Conservation (phyloP, 2,329 filamentous ascomycete genomes). For the Tolypocladium nubicola region DNA sequence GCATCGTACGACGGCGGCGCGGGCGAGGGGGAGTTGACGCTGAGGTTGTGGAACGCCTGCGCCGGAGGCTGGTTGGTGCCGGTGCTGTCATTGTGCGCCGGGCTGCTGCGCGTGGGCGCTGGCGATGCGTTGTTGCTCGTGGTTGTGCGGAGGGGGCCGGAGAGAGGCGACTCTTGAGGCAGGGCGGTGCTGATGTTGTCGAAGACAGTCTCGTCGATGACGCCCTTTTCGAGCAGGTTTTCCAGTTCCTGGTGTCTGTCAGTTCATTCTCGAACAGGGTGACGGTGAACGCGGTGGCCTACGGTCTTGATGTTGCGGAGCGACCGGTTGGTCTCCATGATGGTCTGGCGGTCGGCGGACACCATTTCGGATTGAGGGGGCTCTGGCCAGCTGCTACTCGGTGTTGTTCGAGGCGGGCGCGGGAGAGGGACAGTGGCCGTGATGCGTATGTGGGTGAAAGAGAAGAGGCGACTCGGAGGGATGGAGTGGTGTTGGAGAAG, state of each 20-base stretch:
- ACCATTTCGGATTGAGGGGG: slow-evolving; percentile 25
- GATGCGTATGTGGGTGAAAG: background rate
- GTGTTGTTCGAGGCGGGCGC: background rate
- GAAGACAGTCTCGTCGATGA: slow-evolving; percentile 67
- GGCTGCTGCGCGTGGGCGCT: slow-evolving; percentile 17
- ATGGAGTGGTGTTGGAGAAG: background rate
- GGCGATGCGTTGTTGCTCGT: slow-evolving; percentile 20
- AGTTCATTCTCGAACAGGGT: background rate
- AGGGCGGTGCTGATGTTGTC: slow-evolving; percentile 65
- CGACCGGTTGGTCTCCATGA: slow-evolving; percentile 69
- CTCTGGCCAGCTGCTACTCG: background rate
- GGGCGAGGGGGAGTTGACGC: slow-evolving; percentile 20
- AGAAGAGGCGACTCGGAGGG: background rate
- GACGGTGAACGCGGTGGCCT: slow-evolving; percentile 1
- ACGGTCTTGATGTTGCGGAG: slow-evolving; percentile 82
- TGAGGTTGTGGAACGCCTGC: slow-evolving; percentile 32
- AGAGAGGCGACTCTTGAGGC: slow-evolving; percentile 57
- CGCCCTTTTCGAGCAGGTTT: slow-evolving; percentile 70
- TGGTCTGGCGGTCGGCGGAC: slow-evolving; percentile 42
- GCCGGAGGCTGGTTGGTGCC: slow-evolving; percentile 16
- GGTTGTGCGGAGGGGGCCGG: slow-evolving; percentile 32
- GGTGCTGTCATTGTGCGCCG: slow-evolving; percentile 16
- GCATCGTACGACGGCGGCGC: slow-evolving; percentile 42
- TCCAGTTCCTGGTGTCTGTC: slow-evolving; percentile 74
- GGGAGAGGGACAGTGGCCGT: background rate